Conservation (phyloP, 345 rosid species). For the Populus euphratica region DNA sequence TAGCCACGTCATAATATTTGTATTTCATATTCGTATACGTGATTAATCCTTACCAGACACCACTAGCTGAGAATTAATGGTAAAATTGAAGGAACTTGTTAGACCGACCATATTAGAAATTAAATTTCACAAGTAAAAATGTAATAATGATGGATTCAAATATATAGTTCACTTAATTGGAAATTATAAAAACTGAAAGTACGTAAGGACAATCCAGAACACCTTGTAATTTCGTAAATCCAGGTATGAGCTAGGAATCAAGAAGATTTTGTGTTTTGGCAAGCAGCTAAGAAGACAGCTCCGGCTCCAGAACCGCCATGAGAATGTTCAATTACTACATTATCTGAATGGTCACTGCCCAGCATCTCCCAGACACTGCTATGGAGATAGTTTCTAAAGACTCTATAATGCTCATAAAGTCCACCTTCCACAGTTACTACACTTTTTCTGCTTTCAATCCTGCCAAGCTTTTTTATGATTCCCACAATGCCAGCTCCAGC, state of each 20-base stretch:
- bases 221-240: not conserved
- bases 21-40: no score
- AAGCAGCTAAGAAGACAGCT: constrained; percentile 52
- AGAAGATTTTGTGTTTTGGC: constrained; percentile 23
- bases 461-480: constrained; percentile 57
- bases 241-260: not conserved
- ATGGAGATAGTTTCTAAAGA: constrained; percentile 60
- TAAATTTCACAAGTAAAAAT: no score
- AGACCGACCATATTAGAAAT: no score
- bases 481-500: constrained; percentile 65
- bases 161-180: not conserved
- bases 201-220: no score
- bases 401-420: constrained; percentile 55
- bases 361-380: constrained; percentile 70
- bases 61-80: no score
- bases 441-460: constrained; percentile 48
- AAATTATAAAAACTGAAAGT: not conserved
- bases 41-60: no score
- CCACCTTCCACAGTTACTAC: constrained; percentile 60
- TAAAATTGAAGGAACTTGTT: no score
- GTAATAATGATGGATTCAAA: no score
- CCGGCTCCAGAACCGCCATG: constrained; percentile 62
- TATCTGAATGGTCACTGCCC: constrained; percentile 54
- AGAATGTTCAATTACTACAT: constrained; percentile 45
- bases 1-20: no score